phyloP scores from a whole-genome alignment of 805 yeast species.

The Candida xyloterini region DNA sequence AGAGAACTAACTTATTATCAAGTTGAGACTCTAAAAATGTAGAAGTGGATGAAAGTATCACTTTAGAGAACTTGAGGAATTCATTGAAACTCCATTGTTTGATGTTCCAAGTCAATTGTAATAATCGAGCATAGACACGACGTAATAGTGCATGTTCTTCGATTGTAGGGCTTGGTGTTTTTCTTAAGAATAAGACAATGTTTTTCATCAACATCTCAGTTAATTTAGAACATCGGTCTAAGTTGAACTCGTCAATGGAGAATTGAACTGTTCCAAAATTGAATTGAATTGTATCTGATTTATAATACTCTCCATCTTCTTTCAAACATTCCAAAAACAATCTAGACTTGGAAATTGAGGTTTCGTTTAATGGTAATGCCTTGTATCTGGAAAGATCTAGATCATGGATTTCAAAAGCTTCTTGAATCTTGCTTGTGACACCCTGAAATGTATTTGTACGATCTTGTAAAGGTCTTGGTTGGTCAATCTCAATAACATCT shows the following conservation, averaged over 20 bases:
- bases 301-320: slow-evolving; percentile 19
- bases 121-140: slow-evolving; percentile 23
- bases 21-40: slow-evolving; percentile 9
- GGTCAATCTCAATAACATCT: background rate
- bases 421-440: slow-evolving; percentile 1
- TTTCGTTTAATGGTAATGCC: slow-evolving; percentile 7
- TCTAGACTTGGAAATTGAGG: slow-evolving; percentile 18
- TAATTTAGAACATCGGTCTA: slow-evolving; percentile 8
- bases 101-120: slow-evolving; percentile 27
- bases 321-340: slow-evolving; percentile 17
- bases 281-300: slow-evolving; percentile 15
- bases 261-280: slow-evolving; percentile 16
- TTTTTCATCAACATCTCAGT: slow-evolving; percentile 13
- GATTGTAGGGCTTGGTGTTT: background rate
- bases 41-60: slow-evolving; percentile 14
- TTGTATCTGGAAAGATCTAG: slow-evolving; percentile 5
- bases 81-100: slow-evolving; percentile 7
- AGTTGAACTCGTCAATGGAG: slow-evolving; percentile 13
- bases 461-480: background rate
- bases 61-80: slow-evolving; percentile 17
- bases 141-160: slow-evolving; percentile 18
- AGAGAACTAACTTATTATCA: slow-evolving; percentile 10
- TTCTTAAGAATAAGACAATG: slow-evolving; percentile 8
- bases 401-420: background rate
- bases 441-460: slow-evolving; percentile 2